Percentiles rank a stretch among this genome's conserved stretches.
Evolutionary conservation across 2,329 filamentous ascomycete genomes (phyloP).

Genomic region (Beauveria rudraprayagi): DNA sequence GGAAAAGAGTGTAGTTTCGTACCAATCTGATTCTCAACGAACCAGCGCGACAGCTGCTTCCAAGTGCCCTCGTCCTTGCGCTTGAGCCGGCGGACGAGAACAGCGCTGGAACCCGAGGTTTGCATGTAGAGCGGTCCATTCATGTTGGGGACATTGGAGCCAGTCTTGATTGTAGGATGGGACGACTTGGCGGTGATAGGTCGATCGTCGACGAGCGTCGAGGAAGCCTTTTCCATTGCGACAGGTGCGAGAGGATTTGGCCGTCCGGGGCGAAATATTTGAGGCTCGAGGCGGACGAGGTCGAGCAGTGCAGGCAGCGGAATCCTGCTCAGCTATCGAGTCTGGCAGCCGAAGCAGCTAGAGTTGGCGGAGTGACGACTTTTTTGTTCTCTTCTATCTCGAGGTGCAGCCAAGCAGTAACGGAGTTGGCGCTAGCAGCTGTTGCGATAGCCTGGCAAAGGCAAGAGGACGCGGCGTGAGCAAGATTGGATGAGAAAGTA

Average conservation of each 20-base stretch:
- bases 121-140: constrained; percentile 53
- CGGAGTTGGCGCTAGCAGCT: constrained; percentile 1
- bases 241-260: background rate
- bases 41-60: constrained; percentile 57
- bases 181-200: constrained; percentile 16
- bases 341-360: background rate
- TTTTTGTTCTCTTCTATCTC: background rate
- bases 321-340: background rate
- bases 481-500: background rate
- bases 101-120: constrained; percentile 40
- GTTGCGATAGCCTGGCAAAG: background rate
- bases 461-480: background rate
- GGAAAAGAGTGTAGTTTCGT: constrained; percentile 27
- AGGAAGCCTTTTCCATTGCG: constrained; percentile 6
- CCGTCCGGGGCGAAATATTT: background rate
- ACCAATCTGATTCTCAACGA: constrained; percentile 77
- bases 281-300: background rate
- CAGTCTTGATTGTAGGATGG: constrained; percentile 22
- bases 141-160: constrained; percentile 34
- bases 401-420: constrained; percentile 1
- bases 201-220: background rate
- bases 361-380: constrained; percentile 3
- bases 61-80: constrained; percentile 54
- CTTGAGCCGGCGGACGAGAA: constrained; percentile 49
- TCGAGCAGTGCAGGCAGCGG: background rate